Base-by-base conservation (phyloP, 495 filamentous ascomycete genomes). In the Chaetomidium leptoderma region DNA sequence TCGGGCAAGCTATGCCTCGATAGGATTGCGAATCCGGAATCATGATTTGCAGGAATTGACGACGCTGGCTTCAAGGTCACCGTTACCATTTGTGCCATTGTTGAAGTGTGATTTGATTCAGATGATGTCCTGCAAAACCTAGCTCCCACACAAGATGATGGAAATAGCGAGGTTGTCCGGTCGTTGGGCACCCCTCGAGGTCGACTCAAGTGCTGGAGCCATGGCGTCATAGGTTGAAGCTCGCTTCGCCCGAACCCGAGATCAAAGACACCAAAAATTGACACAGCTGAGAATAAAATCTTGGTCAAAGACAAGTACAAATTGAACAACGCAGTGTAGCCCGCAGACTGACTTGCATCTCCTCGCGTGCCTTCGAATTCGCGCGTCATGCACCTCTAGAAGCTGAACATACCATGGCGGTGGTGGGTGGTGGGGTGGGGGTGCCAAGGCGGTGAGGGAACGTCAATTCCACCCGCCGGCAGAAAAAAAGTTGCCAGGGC, bases 21-120 rank as follows among this genome's bases (percentile, higher is more conserved):
- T 59, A 56, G 57, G 54, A 49, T 55, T 47, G 66, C 62, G 42
- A 44, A 55, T 65, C 58, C 52, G 45, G 47, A 53, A 61, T 61
- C 56, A 58, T 57, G 60, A 57, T 57, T 61, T 57, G 55, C 55
- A 50, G 44, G 51, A 62, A 63, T 66, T 63, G 55, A 66, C 16
- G 55, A 52, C 19, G 44, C 47, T 55, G 44, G 60, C 60, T 58
- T 48, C 42, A 55, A 62, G 16, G 32, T 33, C n/a, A 17, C 14
- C 1, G 16, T 35, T 16, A 37, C 6, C 7, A 19, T 49, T 21
- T 27, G 36, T 23, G 6, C 9, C 26, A 24, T 14, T n/a, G 23
- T 35, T 47, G 19, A 6, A 16, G 6, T 17, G 52, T 55, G 39
- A 33, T 14, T 3, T 26, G 19, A 11, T 2, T 14, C n/a, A n/a